Percentiles rank a stretch among this genome's conserved stretches.
Conservation (phyloP, 129 eudicot genomes). For the Deinandra increscens region DNA sequence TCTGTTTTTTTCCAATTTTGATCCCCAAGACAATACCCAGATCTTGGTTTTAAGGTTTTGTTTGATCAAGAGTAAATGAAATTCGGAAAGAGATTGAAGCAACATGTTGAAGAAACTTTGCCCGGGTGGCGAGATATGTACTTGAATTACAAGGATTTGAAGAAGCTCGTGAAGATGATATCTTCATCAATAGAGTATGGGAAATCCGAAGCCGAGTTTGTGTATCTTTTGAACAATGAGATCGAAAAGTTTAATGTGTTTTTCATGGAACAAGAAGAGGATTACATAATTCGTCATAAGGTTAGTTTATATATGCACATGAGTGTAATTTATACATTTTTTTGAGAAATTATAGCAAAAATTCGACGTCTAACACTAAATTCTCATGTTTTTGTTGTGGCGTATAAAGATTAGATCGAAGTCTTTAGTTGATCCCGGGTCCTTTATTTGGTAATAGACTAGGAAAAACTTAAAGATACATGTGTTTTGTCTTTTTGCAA, state of each 20-base stretch:
- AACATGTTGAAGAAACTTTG: constrained; percentile 69
- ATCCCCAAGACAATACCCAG: background rate
- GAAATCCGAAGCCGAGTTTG: constrained; percentile 62
- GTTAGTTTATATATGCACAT: constrained; percentile 35
- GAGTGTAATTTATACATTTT: background rate
- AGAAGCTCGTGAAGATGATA: constrained; percentile 61
- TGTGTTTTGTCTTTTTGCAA: background rate
- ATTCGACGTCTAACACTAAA: background rate
- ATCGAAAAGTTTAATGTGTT: constrained; percentile 81
- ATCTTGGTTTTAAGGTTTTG: constrained; percentile 7
- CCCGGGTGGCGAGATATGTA: constrained; percentile 85
- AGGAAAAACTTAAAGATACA: background rate
- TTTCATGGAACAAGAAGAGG: constrained; percentile 93
- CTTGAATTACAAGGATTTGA: constrained; percentile 73
- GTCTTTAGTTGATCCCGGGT: background rate
- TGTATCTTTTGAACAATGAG: constrained; percentile 67
- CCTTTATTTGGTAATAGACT: background rate
- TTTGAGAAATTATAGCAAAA: background rate
- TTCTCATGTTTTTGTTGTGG: background rate
- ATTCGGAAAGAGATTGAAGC: constrained; percentile 83
- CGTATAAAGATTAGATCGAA: background rate
- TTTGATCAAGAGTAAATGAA: constrained; percentile 45
- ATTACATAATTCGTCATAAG: constrained; percentile 80
- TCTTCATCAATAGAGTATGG: constrained; percentile 51
- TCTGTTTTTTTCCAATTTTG: constrained; percentile 21